Conservation (phyloP, 2,329 filamentous ascomycete genomes). For the Arachnomyces sp. region DNA sequence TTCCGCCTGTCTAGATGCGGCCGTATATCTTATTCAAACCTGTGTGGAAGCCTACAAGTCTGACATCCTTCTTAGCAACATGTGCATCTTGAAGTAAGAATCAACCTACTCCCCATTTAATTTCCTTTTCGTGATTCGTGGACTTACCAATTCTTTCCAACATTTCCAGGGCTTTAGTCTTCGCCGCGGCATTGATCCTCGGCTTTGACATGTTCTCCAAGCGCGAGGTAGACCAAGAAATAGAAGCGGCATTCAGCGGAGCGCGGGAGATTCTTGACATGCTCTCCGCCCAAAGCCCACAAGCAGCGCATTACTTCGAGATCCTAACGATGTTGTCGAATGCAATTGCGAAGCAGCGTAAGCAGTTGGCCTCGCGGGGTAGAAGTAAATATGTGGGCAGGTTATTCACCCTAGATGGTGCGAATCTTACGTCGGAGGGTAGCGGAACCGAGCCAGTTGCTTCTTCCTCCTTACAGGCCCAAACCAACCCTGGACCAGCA, state of each 20-base stretch:
- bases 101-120: no score
- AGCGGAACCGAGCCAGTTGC: constrained; percentile 3
- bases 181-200: constrained; percentile 50
- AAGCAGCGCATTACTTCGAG: constrained; percentile 51
- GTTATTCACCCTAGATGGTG: constrained; percentile 26
- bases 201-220: constrained; percentile 51
- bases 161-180: constrained; percentile 42
- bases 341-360: constrained; percentile 39
- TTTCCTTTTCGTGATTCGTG: background rate
- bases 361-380: constrained; percentile 22
- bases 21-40: constrained; percentile 49
- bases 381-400: constrained; percentile 30
- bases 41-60: constrained; percentile 43
- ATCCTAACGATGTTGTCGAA: constrained; percentile 45
- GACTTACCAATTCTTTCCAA: background rate
- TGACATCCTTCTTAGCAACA: constrained; percentile 44
- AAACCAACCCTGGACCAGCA: constrained; percentile 9
- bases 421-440: constrained; percentile 8
- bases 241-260: constrained; percentile 44
- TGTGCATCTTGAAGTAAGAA: constrained; percentile 53
- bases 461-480: constrained; percentile 13
- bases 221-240: constrained; percentile 36
- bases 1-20: constrained; percentile 49
- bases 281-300: constrained; percentile 44
- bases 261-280: constrained; percentile 45